Evolutionary conservation across 1,284 basidiomycete species (phyloP).

Genomic region (Tilletia horrida): DNA sequence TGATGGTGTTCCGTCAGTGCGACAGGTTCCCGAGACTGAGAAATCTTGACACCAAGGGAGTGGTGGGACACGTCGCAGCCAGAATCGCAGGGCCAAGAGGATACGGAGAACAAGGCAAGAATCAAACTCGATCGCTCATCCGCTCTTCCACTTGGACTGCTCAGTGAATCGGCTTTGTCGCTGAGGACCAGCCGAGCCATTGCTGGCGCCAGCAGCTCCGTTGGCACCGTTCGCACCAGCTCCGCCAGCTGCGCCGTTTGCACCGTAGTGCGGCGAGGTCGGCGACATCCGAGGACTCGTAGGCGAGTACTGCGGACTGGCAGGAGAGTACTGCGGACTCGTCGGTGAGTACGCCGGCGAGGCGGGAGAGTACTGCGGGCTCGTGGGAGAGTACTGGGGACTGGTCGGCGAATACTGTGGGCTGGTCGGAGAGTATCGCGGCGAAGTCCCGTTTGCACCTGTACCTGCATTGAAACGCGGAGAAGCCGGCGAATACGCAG

Average conservation of each 20-base stretch:
- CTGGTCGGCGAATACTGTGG: slow-evolving; percentile 58
- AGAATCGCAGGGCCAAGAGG: too few species aligned
- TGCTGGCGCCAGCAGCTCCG: neutral
- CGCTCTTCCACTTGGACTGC: slow-evolving; percentile 16
- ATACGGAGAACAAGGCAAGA: too few species aligned
- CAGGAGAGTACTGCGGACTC: slow-evolving; percentile 50
- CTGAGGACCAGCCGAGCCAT: slow-evolving; percentile 9
- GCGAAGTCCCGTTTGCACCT: neutral
- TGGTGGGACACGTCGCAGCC: too few species aligned
- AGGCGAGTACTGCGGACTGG: slow-evolving; percentile 40
- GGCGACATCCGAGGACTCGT: slow-evolving; percentile 28
- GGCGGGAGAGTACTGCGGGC: slow-evolving; percentile 27
- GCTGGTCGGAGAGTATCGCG: slow-evolving; percentile 55
- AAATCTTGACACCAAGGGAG: too few species aligned
- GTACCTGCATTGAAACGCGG: neutral
- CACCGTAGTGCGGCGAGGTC: slow-evolving; percentile 20
- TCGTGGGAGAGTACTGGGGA: slow-evolving; percentile 44
- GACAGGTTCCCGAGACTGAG: too few species aligned
- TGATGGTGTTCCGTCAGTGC: too few species aligned
- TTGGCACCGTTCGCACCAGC: neutral
- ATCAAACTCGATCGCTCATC: neutral
- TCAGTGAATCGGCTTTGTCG: slow-evolving; percentile 14
- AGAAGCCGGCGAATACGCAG: slow-evolving; percentile 19
- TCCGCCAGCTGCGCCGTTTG: neutral
- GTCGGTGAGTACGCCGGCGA: slow-evolving; percentile 74